Evolutionary conservation across 1,284 basidiomycete genomes (phyloP).

Genomic region (Phylloboletellus chloephorus): DNA sequence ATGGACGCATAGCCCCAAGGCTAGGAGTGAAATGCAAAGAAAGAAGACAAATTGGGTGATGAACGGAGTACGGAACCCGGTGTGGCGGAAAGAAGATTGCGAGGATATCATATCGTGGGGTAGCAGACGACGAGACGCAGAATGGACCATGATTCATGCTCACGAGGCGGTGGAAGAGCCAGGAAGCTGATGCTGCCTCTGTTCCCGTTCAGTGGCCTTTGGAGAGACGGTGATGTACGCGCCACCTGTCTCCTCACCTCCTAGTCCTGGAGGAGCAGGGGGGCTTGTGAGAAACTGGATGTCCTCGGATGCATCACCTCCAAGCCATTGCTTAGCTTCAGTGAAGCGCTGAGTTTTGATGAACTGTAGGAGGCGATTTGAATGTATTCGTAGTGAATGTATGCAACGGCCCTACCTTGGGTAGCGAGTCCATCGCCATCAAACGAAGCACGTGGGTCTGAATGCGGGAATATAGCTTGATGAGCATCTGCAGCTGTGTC

Average conservation of each 20-base stretch:
- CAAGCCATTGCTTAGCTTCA: constrained; percentile 68
- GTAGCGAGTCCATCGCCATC: constrained; percentile 97
- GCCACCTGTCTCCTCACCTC: constrained; percentile 65
- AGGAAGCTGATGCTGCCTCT: constrained; percentile 26
- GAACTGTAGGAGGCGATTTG: constrained; percentile 46
- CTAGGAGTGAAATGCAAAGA: constrained; percentile 20
- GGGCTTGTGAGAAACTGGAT: constrained; percentile 47
- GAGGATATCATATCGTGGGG: constrained; percentile 29
- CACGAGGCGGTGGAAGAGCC: constrained; percentile 28
- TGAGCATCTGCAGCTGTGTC: constrained; percentile 91
- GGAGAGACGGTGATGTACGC: constrained; percentile 82
- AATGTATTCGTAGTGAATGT: not conserved
- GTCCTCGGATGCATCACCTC: constrained; percentile 65
- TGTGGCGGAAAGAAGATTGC: constrained; percentile 20
- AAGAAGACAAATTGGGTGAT: constrained; percentile 21
- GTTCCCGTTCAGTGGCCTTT: constrained; percentile 60
- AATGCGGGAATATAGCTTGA: constrained; percentile 91
- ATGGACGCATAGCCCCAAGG: constrained; percentile 24
- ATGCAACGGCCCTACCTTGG: constrained; percentile 59
- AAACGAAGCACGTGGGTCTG: constrained; percentile 95
- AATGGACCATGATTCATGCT: constrained; percentile 17
- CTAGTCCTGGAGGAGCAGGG: constrained; percentile 65
- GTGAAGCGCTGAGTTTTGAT: constrained; percentile 78
- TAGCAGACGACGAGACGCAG: constrained; percentile 18
- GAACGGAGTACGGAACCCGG: constrained; percentile 23